Evolutionary conservation across 371 early-diverging fungal genomes (phyloP), one percentile per base, ranked within the genome.

Genomic region (Lichtheimia corymbifera): DNA sequence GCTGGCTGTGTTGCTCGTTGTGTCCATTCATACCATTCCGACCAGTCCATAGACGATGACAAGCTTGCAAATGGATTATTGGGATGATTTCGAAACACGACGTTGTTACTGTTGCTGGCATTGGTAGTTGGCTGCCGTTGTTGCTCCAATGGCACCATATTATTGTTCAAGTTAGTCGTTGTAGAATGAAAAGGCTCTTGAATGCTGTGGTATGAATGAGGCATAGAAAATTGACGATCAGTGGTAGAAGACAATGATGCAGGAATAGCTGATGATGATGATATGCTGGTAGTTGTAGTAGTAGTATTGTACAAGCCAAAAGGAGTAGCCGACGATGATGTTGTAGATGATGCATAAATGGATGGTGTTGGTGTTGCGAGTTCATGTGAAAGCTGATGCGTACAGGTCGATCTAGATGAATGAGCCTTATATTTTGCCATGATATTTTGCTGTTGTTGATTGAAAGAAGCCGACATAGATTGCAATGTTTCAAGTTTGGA

Each of bases 11-110:
- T 35, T 35, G 24, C 25, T 53, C 35, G 55, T 28, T 56, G 57
- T 27, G 42, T 75, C 75, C 75, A 79, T 44, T 72, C 75, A 13
- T 65, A 67, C 77, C 77, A 77, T 54, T 80, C 80, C 3, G 73
- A 61, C 75, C 73, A 75, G 50, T 80, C 80, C 72, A 74, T 73
- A 0, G 77, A 77, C 9, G 72, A 58, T 22, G 80, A 76, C 13
- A 80, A 72, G 15, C 68, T 63, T 44, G 66, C 72, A 55, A 80
- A 77, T 0, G 80, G 77, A 52, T 80, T 80, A 45, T 73, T 68
- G 40, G 80, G 75, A 22, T 74, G 74, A 30, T 77, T 71, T 18
- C 71, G 71, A 47, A 80, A 80, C 14, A 70, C 22, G 3, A 43
- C 27, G 18, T 35, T 35, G 18, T 35, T 35, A 9, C 11, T 35